A percentile compares a stretch with the other conserved stretches of the same genome.
phyloP scores from a whole-genome alignment of 495 filamentous ascomycete species.

The Hamigera avellanea region DNA sequence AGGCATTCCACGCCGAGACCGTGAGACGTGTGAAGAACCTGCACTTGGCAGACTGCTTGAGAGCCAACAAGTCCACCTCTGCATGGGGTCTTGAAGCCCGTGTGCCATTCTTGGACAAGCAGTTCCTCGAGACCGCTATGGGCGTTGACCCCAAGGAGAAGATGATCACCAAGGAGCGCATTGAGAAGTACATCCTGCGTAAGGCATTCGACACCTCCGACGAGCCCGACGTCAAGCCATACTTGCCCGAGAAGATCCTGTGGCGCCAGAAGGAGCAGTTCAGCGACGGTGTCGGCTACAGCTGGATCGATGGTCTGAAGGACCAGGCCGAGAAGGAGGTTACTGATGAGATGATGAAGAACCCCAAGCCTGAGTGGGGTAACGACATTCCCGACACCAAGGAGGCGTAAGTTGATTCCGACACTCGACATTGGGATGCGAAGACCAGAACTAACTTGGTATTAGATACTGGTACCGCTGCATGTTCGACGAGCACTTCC shows the following conservation, averaged over 20 bases:
- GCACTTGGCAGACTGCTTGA: conserved; percentile 86
- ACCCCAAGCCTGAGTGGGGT: conserved; percentile 93
- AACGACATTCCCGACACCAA: conserved; percentile 85
- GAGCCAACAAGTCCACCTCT: conserved; percentile 98
- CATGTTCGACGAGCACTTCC: conserved; percentile 99
- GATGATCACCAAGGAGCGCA: conserved; percentile 80
- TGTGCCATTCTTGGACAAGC: conserved; percentile 93
- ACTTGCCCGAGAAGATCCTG: conserved; percentile 88
- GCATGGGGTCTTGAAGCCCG: conserved; percentile 98
- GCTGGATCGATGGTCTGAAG: conserved; percentile 96
- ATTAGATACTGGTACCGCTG: conserved; percentile 84
- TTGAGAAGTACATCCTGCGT: conserved; percentile 95
- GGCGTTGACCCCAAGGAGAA: conserved; percentile 88
- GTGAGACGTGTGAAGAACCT: conserved; percentile 89
- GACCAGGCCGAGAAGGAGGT: conserved; percentile 81
- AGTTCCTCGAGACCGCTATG: conserved; percentile 88
- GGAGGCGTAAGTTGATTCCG: conserved; percentile 59
- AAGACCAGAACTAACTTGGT: conserved; percentile 11
- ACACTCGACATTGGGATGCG: background rate
- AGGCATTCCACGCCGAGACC: conserved; percentile 87
- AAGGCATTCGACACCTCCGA: conserved; percentile 93
- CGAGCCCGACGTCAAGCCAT: conserved; percentile 64
- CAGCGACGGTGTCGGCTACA: conserved; percentile 94
- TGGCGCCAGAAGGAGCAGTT: conserved; percentile 99
- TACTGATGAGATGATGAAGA: conserved; percentile 93